These are phyloP conservation scores for Cystobasidium slooffiae DNA, from an alignment of 1,284 basidiomycete species.

Conservation along the genomic window DNA sequence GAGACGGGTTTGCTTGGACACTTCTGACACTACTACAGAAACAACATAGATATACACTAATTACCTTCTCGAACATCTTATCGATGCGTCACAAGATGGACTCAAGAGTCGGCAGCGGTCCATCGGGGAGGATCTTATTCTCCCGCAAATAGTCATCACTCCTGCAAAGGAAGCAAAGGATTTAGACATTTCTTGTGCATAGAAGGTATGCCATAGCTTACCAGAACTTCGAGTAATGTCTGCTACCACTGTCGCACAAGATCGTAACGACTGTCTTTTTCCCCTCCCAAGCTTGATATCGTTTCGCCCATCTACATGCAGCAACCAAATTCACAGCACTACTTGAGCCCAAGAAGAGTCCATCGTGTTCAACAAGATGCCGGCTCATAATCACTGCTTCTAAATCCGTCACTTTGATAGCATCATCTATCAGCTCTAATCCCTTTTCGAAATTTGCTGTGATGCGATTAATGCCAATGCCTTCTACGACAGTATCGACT, in stretches of 20 bases:
- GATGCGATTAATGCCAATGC: slow-evolving; percentile 81
- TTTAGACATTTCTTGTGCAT: not conserved
- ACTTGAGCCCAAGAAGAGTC: slow-evolving; percentile 92
- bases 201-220: not conserved
- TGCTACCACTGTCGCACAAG: slow-evolving; percentile 62
- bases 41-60: not conserved
- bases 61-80: not conserved
- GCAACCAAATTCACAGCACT: slow-evolving; percentile 95
- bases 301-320: slow-evolving; percentile 75
- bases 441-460: slow-evolving; percentile 85
- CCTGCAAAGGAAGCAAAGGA: not conserved
- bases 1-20: too few species aligned
- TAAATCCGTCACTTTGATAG: slow-evolving; percentile 81
- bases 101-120: slow-evolving; percentile 1
- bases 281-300: slow-evolving; percentile 60
- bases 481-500: slow-evolving; percentile 71
- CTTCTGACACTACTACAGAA: not conserved
- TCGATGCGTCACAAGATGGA: not conserved
- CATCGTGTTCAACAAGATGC: slow-evolving; percentile 84
- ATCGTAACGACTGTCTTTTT: slow-evolving; percentile 79
- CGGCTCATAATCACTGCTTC: slow-evolving; percentile 93
- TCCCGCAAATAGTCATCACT: slow-evolving; percentile 20
- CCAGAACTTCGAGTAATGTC: slow-evolving; percentile 53
- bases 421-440: slow-evolving; percentile 79
- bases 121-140: slow-evolving; percentile 11